phyloP scores from a whole-genome alignment of 352 stramenopile species.

The Globisporangium okanoganense region DNA sequence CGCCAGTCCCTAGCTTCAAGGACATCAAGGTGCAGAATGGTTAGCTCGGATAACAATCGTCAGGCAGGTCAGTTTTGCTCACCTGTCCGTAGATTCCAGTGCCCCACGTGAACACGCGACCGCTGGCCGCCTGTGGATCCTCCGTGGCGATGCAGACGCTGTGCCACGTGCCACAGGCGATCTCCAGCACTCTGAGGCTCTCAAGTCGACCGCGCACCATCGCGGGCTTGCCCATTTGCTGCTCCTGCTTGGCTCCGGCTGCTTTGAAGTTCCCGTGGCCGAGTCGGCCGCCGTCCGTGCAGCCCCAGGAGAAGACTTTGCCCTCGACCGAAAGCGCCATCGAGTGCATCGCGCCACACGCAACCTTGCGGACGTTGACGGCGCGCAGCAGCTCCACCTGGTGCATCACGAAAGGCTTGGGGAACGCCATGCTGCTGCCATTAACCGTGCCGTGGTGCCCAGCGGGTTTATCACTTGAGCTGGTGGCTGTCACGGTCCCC shows the following conservation, averaged over 20 bases:
- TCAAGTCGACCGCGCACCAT: conserved; percentile 33
- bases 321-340: conserved; percentile 84
- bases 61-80: background rate
- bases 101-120: conserved; percentile 64
- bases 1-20: conserved; percentile 42
- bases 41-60: background rate
- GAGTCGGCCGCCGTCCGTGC: conserved; percentile 84
- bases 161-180: conserved; percentile 77
- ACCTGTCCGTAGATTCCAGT: conserved; percentile 70
- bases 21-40: background rate
- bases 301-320: conserved; percentile 92
- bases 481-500: conserved; percentile 20
- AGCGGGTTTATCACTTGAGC: conserved; percentile 1
- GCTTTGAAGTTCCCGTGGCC: conserved; percentile 21
- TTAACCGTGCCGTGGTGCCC: conserved; percentile 3
- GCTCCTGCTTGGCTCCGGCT: background rate
- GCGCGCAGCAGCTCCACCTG: conserved; percentile 45
- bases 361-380: conserved; percentile 68
- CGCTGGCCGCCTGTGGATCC: conserved; percentile 6
- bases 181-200: conserved; percentile 32
- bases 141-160: conserved; percentile 51
- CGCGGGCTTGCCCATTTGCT: conserved; percentile 23
- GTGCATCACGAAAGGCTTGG: conserved; percentile 52
- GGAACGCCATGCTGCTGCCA: conserved; percentile 28
- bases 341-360: conserved; percentile 90